Base-by-base conservation (phyloP, 306 rosid genomes). In the Begonia fuchsioides region DNA sequence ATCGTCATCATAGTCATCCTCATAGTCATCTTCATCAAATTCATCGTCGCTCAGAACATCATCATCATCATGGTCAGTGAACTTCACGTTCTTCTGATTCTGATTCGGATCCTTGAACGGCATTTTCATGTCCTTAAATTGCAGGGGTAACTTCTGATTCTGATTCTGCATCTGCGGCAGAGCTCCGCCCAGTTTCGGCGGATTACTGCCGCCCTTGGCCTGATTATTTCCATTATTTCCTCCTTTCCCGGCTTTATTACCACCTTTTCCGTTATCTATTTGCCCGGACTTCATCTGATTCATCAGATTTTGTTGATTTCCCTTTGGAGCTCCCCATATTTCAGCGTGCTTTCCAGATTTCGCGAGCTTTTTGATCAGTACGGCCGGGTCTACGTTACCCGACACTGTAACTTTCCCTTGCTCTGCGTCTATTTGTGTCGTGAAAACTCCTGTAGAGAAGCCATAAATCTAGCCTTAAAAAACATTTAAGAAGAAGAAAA, bases 291-390 rank as follows among this genome's bases (percentile, higher is more conserved):
- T 85, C 13, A 75, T 18, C 85, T 90, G 94, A 56, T 71, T 77
- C 3, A 54, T 57, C 12, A 70, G 35, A 7, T 76, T 60, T 67
- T 57, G 76, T 46, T 72, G 86, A 12, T 68, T 66, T 45, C 61
- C 20, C 61, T 86, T 82, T 0, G 83, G 70, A 12, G 77, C 76
- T 12, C 70, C 81, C 94, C 98, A 92, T 10, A 79, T 53, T 66
- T 79, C 87, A 15, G 96, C 98, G 68, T 79, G 86, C 52, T 92
- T 92, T 15, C 96, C 96, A 9, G 98, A 92, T 60, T 92, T 92
- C 0, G 67, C 38, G 18, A 92, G 86, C 78, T 82, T 92, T 85
- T 75, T 92, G 57, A 92, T 82, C 52, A 92, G 83, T 46, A 92
- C 52, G 1, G 70, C 59, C 1, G 95, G 85, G 75, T 92, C 98